These are phyloP conservation scores for Camellia lanceoleosa DNA, from an alignment of 148 eudicot species.

Conservation along the genomic window DNA sequence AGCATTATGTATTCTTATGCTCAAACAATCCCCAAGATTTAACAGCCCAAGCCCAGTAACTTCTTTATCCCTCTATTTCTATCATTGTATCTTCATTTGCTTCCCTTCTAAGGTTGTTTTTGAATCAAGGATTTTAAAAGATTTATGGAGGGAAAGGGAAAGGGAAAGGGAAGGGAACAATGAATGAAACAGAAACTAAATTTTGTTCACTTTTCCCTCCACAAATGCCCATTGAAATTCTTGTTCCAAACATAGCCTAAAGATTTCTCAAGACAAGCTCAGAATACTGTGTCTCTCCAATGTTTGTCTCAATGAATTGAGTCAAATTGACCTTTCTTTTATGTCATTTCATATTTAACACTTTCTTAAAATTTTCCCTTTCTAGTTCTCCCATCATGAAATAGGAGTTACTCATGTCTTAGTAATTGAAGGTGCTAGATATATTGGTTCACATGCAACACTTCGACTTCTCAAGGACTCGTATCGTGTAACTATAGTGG, in stretches of 20 bases:
- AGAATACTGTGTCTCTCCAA: no score
- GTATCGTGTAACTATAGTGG: constrained; percentile 94
- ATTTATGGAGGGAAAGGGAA: no score
- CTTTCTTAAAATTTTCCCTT: background rate
- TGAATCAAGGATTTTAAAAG: no score
- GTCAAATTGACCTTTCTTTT: background rate
- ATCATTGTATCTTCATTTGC: background rate
- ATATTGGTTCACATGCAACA: constrained; percentile 94
- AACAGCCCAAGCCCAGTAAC: constrained; percentile 61
- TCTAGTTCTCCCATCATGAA: constrained; percentile 74
- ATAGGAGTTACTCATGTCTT: constrained; percentile 83
- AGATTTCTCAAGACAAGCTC: no score
- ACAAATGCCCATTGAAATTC: no score
- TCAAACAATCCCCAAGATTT: constrained; percentile 59
- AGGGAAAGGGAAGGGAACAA: no score
- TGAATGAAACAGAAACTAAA: no score
- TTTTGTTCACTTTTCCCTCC: no score
- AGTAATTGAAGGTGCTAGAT: constrained; percentile 96
- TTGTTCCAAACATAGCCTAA: no score
- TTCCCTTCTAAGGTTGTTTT: background rate
- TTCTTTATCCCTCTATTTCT: constrained; percentile 7
- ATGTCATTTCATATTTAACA: background rate
- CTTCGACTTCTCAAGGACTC: constrained; percentile 78
- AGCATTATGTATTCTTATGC: constrained; percentile 62
- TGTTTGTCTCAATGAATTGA: no score